Percentiles rank a stretch among this genome's conserved stretches.
phyloP scores from a whole-genome alignment of 164 flowering plant species.

The Tetracentron sinense region DNA sequence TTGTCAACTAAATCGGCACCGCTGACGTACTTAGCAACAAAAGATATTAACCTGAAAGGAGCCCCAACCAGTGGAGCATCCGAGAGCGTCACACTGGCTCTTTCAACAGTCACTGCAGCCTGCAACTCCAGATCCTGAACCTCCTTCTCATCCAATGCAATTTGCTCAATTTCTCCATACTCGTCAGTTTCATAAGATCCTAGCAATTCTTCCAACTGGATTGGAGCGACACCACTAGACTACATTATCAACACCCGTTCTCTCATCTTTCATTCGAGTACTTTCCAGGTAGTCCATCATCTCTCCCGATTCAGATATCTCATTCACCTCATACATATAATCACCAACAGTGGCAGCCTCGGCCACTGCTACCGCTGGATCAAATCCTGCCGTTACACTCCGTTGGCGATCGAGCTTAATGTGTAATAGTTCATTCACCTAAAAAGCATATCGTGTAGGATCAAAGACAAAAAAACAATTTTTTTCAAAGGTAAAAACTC shows the following conservation, averaged over 20 bases:
- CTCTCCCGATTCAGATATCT: too few relatives aligned
- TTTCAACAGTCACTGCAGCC: constrained; percentile 22
- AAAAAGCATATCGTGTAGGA: too few relatives aligned
- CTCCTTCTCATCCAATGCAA: constrained; percentile 61
- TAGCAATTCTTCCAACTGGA: constrained; percentile 3
- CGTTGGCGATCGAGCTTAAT: constrained; percentile 45
- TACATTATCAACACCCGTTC: background rate
- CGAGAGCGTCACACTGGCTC: constrained; percentile 41
- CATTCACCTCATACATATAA: too few relatives aligned
- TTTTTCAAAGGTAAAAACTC: too few relatives aligned
- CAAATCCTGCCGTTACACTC: too few relatives aligned
- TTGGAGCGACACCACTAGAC: background rate
- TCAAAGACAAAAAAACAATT: too few relatives aligned
- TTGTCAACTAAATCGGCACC: constrained; percentile 87
- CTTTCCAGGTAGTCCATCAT: too few relatives aligned
- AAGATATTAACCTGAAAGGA: constrained; percentile 82
- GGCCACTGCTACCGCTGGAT: constrained; percentile 8
- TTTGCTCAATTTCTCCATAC: constrained; percentile 59
- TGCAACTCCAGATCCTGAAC: constrained; percentile 26
- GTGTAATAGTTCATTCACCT: constrained; percentile 71
- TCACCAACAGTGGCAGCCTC: constrained; percentile 7
- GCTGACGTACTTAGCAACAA: constrained; percentile 79
- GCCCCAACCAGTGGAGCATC: constrained; percentile 95
- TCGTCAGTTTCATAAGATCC: constrained; percentile 25
- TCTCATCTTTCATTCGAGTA: too few relatives aligned